These are phyloP conservation scores for Gamarada debralockiae DNA, from an alignment of 495 filamentous ascomycete genomes.

Conservation along the genomic window DNA sequence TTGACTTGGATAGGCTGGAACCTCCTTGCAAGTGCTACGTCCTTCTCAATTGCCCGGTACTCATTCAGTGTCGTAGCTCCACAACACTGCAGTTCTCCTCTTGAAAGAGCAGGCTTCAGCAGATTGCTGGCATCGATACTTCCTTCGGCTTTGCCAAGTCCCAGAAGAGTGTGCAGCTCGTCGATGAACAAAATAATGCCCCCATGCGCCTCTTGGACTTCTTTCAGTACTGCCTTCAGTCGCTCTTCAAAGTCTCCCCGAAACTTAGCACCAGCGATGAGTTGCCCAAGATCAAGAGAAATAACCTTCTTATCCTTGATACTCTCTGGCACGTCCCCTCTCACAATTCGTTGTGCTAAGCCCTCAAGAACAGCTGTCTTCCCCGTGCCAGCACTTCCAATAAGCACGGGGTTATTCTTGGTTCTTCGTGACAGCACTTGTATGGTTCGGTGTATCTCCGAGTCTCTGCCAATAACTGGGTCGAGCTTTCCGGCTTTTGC, in stretches of 20 bases:
- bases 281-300: constrained; percentile 77
- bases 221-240: constrained; percentile 83
- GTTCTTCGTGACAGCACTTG: constrained; percentile 89
- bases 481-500: constrained; percentile 90
- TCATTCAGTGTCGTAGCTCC: constrained; percentile 85
- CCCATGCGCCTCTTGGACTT: constrained; percentile 85
- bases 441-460: constrained; percentile 89
- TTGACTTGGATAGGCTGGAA: constrained; percentile 91
- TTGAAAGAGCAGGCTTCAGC: constrained; percentile 86
- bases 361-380: constrained; percentile 96
- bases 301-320: constrained; percentile 94
- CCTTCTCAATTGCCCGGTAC: constrained; percentile 91
- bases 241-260: constrained; percentile 95
- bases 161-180: constrained; percentile 87
- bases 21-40: constrained; percentile 84
- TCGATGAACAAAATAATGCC: constrained; percentile 93
- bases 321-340: constrained; percentile 91
- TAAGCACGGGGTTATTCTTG: constrained; percentile 96
- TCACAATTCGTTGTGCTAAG: constrained; percentile 83
- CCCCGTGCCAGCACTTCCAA: constrained; percentile 88
- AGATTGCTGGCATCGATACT: constrained; percentile 96
- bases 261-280: constrained; percentile 96
- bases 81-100: constrained; percentile 73
- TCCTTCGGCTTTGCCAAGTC: constrained; percentile 90
- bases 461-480: constrained; percentile 89